Evolutionary conservation across 1,284 basidiomycete genomes (phyloP).

Genomic region (Pseudomicrostroma phylloplanum): DNA sequence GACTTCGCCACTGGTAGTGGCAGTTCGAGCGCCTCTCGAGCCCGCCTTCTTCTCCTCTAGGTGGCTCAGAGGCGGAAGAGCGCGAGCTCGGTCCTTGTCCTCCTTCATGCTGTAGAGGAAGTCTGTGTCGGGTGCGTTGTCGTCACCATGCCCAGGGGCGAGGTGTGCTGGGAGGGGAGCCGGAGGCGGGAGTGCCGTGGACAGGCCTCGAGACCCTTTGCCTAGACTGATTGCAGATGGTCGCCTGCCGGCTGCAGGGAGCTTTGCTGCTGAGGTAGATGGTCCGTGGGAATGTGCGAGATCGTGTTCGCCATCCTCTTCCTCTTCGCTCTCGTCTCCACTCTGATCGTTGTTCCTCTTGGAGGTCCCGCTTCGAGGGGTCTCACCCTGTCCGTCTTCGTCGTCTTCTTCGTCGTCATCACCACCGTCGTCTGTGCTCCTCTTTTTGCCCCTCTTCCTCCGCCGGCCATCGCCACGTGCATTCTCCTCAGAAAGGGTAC

Average conservation of each 20-base stretch:
- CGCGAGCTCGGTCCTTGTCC: background rate
- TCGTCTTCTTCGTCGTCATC: background rate
- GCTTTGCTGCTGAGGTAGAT: too few species aligned
- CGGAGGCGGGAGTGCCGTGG: too few species aligned
- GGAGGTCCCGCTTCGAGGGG: conserved; percentile 1
- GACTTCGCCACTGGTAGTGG: background rate
- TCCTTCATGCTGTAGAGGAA: conserved; percentile 3
- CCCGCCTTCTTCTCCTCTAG: background rate
- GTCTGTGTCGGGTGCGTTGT: background rate
- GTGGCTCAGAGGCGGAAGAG: background rate
- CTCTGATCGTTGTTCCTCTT: too few species aligned
- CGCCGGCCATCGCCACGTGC: background rate
- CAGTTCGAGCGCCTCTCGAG: background rate
- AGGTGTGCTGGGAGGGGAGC: background rate
- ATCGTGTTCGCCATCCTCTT: too few species aligned
- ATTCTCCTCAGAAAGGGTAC: conserved; percentile 3
- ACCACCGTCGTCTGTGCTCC: background rate
- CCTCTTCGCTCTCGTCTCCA: too few species aligned
- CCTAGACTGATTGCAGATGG: too few species aligned
- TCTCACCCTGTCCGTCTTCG: background rate
- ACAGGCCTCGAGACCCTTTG: too few species aligned
- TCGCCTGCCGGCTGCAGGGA: too few species aligned
- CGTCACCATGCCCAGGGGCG: background rate
- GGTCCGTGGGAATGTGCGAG: too few species aligned
- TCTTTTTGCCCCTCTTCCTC: background rate